phyloP scores from a whole-genome alignment of 164 flowering plant species.

The Akebia trifoliata region DNA sequence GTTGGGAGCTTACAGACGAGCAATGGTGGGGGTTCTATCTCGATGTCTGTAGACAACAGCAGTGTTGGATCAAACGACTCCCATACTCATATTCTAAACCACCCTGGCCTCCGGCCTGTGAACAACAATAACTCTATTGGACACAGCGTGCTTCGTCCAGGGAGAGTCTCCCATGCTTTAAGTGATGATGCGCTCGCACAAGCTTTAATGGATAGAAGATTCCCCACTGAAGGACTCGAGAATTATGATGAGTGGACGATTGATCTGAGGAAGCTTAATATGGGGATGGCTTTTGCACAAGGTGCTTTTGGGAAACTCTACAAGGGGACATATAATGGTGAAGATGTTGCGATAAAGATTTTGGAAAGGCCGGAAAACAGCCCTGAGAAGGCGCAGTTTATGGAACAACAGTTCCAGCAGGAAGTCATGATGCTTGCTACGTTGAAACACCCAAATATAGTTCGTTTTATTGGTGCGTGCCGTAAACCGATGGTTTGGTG shows the following conservation, averaged over 20 bases:
- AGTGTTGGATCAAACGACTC: constrained; percentile 40
- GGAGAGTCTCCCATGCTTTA: constrained; percentile 27
- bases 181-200: constrained; percentile 44
- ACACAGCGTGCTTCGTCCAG: constrained; percentile 30
- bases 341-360: constrained; percentile 73
- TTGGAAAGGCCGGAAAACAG: constrained; percentile 66
- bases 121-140: constrained; percentile 25
- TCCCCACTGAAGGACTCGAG: constrained; percentile 52
- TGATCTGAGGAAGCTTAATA: constrained; percentile 57
- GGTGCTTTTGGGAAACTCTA: constrained; percentile 73
- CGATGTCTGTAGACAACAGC: constrained; percentile 38
- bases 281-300: constrained; percentile 66
- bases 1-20: constrained; percentile 29
- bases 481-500: constrained; percentile 74
- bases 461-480: constrained; percentile 65
- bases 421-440: constrained; percentile 79
- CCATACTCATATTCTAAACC: constrained; percentile 22
- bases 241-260: constrained; percentile 72
- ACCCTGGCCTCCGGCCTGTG: constrained; percentile 22
- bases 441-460: constrained; percentile 54
- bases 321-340: constrained; percentile 61
- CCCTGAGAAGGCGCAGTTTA: constrained; percentile 41
- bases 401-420: constrained; percentile 75
- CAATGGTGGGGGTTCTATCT: constrained; percentile 29
- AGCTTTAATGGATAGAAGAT: constrained; percentile 54